Evolutionary conservation across 495 filamentous ascomycete species (phyloP), one percentile per base, ranked within the genome.

Genomic region (Chaetomium fimeti): DNA sequence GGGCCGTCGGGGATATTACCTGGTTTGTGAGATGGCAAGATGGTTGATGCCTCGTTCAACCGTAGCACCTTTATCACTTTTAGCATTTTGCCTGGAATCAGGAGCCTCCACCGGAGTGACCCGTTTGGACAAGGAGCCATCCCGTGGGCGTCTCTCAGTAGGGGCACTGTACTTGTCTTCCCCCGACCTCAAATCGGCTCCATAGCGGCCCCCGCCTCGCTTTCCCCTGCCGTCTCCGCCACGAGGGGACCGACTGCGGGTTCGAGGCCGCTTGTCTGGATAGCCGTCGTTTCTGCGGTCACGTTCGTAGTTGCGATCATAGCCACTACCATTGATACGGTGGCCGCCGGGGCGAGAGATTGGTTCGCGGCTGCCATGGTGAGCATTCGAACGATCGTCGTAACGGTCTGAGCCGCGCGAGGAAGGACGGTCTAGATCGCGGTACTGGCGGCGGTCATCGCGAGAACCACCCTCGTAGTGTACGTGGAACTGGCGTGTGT

Each of bases 161-260:
- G 82, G 77, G 80, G 79, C 74, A 77, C 68, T 72, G 57, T 75
- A 71, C 71, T 71, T 72, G 72, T 67, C 68, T 62, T 70, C 68
- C 42, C 70, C 68, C 66, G 57, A 51, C 18, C 52, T 57, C 53
- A 57, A 29, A 32, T 66, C 61, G 40, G 42, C 48, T 16, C 63
- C 61, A 4, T 62, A 63, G 32, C 69, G 72, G 49, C 66, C 70
- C 18, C 75, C 68, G 51, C 78, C 76, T n/a, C 75, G 76, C 53
- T 77, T 71, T 38, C 75, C 73, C 51, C 77, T 76, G 62, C 81
- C 82, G 22, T 68, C 71, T 22, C 79, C 76, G 32, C 75, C 72
- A 13, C 77, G 73, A 27, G 88, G 88, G 40, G 88, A 89, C 27
- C 87, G 87, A 73, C 88, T 92, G 52, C 85, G 84, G 53, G 86